Percentiles rank a stretch among this genome's conserved stretches.
Conservation (phyloP, 345 rosid genomes). For the Citrus reticulata region DNA sequence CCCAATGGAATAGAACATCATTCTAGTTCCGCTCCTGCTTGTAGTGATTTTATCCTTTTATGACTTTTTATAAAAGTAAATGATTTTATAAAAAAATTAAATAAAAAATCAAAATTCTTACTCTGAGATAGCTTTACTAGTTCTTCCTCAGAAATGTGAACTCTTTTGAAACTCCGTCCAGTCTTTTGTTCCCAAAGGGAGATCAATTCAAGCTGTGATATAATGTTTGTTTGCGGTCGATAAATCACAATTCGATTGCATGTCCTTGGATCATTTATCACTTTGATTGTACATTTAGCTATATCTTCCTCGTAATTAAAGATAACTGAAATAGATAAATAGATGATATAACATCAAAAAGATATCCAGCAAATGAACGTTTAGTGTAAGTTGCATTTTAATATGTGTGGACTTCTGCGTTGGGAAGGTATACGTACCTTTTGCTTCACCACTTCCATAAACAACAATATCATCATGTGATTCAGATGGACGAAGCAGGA, state of each 20-base stretch:
- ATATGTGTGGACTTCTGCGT: not conserved
- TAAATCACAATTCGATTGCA: conserved; percentile 21
- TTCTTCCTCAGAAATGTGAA: conserved; percentile 22
- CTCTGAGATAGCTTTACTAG: conserved; percentile 25
- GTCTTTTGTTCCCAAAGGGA: conserved; percentile 43
- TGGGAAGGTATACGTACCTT: conserved; percentile 11
- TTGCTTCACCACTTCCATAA: conserved; percentile 38
- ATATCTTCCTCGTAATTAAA: conserved; percentile 40
- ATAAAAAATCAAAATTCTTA: no score
- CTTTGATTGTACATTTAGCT: conserved; percentile 33
- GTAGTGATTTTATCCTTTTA: no score
- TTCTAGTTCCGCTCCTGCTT: no score
- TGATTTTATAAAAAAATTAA: no score
- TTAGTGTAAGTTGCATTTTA: not conserved
- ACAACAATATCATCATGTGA: conserved; percentile 1
- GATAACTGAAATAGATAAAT: conserved; percentile 20
- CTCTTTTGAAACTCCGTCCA: conserved; percentile 18
- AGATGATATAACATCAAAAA: not conserved
- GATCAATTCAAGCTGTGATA: conserved; percentile 31
- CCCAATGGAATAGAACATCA: no score
- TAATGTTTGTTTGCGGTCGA: conserved; percentile 17
- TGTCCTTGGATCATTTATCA: conserved; percentile 29
- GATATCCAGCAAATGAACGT: not conserved
- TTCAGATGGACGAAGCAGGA: conserved; percentile 27
- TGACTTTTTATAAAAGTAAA: no score